Base-by-base conservation (phyloP, 768 basidiomycete species). In the Agaricus sinodeliciosus region DNA sequence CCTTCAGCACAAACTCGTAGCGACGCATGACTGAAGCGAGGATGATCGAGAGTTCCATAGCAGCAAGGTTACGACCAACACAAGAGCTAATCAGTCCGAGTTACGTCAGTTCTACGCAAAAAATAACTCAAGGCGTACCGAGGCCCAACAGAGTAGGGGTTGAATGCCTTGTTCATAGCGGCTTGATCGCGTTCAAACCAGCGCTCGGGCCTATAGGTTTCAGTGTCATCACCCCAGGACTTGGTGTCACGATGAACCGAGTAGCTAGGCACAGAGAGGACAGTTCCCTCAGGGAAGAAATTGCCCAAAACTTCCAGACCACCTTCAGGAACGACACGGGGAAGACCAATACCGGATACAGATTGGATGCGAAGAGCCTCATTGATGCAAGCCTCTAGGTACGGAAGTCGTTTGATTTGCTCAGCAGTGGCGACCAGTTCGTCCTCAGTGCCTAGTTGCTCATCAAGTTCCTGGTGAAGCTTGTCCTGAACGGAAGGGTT, bases 341-440 rank as follows among this genome's bases (percentile, higher is more conserved):
- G 89, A 13, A 96, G 80, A n/a, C 94, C 94, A 27, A 94, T 72
- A 6, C 83, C 79, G 3, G 85, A 87, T 0, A 92, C 91, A 0
- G 89, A 87, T 69, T 94, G 91, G 6, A 92, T 64, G 1, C 94
- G 84, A 26, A 96, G 75, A 2, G 76, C 85, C 68, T 96, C 94
- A 63, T 90, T 83, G 69, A 95, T 88, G 66, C 85, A 88, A 0
- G 93, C 92, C 42, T 90, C 82, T 59, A 94, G 78, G 67, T 90
- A 94, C 5, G 85, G 78, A 18, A 91, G 71, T 0, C 72, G 72
- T 65, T 93, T 93, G 50, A 89, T 79, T 54, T 82, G 78, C 51
- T 86, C 84, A 45, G 71, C 83, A 1, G 77, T 80, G 15, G 82
- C 72, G 18, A 84, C 82, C 2, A 69, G 62, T 61, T 87, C 85